Evolutionary conservation across 140 eudicot genomes (phyloP).

Genomic region (Anethum foeniculum): DNA sequence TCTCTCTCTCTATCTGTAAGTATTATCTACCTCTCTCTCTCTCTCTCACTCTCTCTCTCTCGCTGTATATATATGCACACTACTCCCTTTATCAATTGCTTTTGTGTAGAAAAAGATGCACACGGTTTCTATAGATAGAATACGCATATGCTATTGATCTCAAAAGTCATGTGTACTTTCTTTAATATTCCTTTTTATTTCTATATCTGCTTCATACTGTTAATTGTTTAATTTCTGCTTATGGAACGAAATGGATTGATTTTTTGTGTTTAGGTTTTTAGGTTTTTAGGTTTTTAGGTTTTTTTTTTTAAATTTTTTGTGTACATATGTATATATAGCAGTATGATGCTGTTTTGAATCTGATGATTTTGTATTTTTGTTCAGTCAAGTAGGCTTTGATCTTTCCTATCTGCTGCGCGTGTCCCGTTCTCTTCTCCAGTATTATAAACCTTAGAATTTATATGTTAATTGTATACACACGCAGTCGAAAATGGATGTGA

Average conservation of each 20-base stretch:
- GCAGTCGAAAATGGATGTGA: constrained; percentile 52
- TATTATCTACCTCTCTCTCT: too few relatives aligned
- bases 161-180: not conserved
- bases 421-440: constrained; percentile 72
- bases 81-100: not conserved
- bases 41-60: not conserved
- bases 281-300: too few relatives aligned
- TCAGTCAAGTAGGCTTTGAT: constrained; percentile 21
- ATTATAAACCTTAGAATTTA: not conserved
- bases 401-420: constrained; percentile 47
- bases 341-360: not conserved
- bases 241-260: not conserved
- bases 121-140: not conserved
- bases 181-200: not conserved
- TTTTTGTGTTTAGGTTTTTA: not conserved
- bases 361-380: constrained; percentile 11
- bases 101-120: not conserved
- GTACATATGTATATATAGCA: not conserved
- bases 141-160: not conserved
- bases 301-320: not conserved
- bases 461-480: not conserved
- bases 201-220: not conserved
- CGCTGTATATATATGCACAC: constrained; percentile 1
- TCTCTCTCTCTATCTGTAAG: too few relatives aligned
- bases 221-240: not conserved